Evolutionary conservation across 352 stramenopile genomes (phyloP).

Genomic region (Globisporangium spiculum): DNA sequence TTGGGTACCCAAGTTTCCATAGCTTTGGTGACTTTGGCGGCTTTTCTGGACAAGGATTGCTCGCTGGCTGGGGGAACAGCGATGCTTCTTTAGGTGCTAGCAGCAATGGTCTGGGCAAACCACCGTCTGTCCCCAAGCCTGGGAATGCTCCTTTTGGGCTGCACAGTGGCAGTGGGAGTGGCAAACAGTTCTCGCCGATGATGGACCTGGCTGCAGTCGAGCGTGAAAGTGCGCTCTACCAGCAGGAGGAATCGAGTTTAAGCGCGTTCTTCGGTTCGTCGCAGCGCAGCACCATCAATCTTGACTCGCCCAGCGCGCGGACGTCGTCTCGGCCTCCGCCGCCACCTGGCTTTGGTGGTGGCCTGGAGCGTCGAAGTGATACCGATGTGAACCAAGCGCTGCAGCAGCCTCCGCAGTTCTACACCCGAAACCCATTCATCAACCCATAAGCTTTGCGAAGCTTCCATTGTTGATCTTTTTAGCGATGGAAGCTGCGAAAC

Average conservation of each 20-base stretch:
- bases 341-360: conserved; percentile 21
- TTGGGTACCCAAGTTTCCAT: conserved; percentile 64
- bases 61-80: conserved; percentile 53
- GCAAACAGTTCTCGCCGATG: conserved; percentile 43
- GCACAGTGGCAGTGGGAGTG: conserved; percentile 5
- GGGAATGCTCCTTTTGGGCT: conserved; percentile 3
- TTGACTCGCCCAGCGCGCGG: conserved; percentile 27
- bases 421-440: conserved; percentile 58
- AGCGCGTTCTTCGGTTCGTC: conserved; percentile 55
- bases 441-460: conserved; percentile 38
- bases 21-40: conserved; percentile 49
- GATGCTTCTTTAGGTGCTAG: conserved; percentile 5
- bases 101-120: conserved; percentile 18
- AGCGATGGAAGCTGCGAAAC: conserved; percentile 1
- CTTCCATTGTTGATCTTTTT: neutral
- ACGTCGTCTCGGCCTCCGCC: conserved; percentile 35
- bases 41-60: conserved; percentile 38
- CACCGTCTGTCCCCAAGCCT: conserved; percentile 15
- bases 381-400: conserved; percentile 11
- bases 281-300: conserved; percentile 15
- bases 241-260: conserved; percentile 70
- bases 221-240: conserved; percentile 60
- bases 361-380: conserved; percentile 1
- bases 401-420: conserved; percentile 31
- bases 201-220: conserved; percentile 70